These are phyloP conservation scores for Yamadazyma sp. DNA, from an alignment of 1,139 yeast genomes.

Conservation along the genomic window DNA sequence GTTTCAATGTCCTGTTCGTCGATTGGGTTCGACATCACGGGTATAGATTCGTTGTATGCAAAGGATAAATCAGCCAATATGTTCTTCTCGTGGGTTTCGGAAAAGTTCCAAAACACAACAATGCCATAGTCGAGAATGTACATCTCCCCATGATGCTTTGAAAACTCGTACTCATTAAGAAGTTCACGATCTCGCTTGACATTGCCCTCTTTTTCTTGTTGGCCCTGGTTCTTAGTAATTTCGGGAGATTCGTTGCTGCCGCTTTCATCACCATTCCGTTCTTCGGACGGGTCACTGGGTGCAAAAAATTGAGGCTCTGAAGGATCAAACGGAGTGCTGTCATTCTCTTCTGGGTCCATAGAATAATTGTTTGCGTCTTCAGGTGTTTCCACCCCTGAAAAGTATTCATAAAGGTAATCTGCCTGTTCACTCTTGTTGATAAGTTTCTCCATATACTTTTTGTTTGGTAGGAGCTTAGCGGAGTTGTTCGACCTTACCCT, in stretches of 20 bases:
- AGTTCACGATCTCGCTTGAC: not conserved
- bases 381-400: conserved; percentile 75
- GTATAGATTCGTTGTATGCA: conserved; percentile 42
- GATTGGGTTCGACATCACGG: conserved; percentile 70
- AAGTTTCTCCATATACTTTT: conserved; percentile 67
- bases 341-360: conserved; percentile 49
- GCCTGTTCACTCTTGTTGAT: conserved; percentile 80
- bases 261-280: conserved; percentile 9
- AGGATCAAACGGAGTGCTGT: conserved; percentile 46
- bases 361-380: conserved; percentile 62
- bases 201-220: not conserved
- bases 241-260: conserved; percentile 8
- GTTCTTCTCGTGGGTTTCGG: conserved; percentile 89
- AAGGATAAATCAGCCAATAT: conserved; percentile 89
- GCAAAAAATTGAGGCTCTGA: conserved; percentile 53
- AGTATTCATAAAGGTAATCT: conserved; percentile 89
- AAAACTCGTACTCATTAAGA: conserved; percentile 38
- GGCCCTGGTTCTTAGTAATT: conserved; percentile 8
- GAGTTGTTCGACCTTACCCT: conserved; percentile 80
- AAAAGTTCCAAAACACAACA: conserved; percentile 95
- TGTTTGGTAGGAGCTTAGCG: conserved; percentile 61
- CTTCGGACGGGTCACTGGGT: conserved; percentile 26
- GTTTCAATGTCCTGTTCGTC: conserved; percentile 91
- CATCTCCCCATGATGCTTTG: conserved; percentile 83
- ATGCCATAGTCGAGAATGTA: conserved; percentile 91